A percentile compares a stretch with the other conserved stretches of the same genome.
These are phyloP conservation scores for Cylindrodendrum hubeiense DNA, from an alignment of 2,329 filamentous ascomycete species.

Conservation along the genomic window DNA sequence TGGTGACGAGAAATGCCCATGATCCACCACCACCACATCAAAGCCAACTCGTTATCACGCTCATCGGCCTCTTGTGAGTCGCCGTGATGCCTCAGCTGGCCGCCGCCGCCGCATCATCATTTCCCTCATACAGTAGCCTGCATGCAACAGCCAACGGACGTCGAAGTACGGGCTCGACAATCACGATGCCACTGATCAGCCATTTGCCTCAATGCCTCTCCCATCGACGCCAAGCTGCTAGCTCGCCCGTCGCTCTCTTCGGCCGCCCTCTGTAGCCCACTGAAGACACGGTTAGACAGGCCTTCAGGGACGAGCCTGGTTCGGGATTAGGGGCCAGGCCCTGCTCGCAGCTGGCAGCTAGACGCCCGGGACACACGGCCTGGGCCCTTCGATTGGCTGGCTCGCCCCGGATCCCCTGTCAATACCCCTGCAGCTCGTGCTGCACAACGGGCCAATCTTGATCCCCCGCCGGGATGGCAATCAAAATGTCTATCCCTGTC, in stretches of 20 bases:
- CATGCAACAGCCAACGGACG: constrained; percentile 1
- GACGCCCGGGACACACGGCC: constrained; percentile 1
- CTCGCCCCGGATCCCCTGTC: constrained; percentile 25
- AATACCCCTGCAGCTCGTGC: constrained; percentile 41
- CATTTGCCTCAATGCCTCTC: background rate
- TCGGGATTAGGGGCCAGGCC: constrained; percentile 3
- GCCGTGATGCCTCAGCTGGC: background rate
- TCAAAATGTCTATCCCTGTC: constrained; percentile 41
- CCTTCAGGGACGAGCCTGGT: constrained; percentile 9
- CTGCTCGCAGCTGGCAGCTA: constrained; percentile 13
- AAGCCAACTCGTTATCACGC: background rate
- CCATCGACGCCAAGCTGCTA: background rate
- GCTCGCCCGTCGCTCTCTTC: background rate
- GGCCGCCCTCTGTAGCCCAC: background rate
- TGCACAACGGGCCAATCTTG: constrained; percentile 57
- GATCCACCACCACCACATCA: constrained; percentile 10
- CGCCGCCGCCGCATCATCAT: constrained; percentile 4
- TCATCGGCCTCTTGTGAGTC: background rate
- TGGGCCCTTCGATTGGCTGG: constrained; percentile 25
- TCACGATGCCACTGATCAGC: background rate
- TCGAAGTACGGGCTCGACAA: constrained; percentile 4
- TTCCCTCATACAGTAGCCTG: background rate
- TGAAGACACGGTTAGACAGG: constrained; percentile 6
- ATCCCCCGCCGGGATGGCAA: constrained; percentile 48
- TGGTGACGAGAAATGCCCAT: constrained; percentile 4